Base-by-base conservation (phyloP, 139 green algal genomes). In the Microglena sp. region DNA sequence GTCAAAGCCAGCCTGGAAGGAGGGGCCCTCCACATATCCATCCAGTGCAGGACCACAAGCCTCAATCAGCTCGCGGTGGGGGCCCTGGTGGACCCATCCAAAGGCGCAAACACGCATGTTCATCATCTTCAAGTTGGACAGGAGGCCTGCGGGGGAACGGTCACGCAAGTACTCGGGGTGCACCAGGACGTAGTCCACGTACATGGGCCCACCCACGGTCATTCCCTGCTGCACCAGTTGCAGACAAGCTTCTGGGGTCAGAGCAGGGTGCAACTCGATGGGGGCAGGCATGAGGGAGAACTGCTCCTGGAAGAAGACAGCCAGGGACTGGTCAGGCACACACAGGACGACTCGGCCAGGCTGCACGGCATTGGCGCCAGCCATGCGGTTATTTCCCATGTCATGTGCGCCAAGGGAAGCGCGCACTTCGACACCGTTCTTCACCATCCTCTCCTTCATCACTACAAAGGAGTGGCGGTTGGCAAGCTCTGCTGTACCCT, bases 271-370 rank as follows among this genome's bases (percentile, higher is more conserved):
- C 24, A 81, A 33, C 69, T 81, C 75, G 46, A 77, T 72, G 31
- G 69, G 62, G 24, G 63, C 66, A 1, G 75, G 62, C 55, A 81
- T 66, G 33, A 31, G 11, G 26, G 66, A 40, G 30, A 81, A 81
- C 65, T 81, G n/a, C n/a, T n/a, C n/a, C n/a, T n/a, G n/a, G 66
- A 81, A 81, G 40, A 71, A 77, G 55, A 77, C 75, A 4, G 77
- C 69, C 69, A 81, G 74, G 46, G 35, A 64, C 43, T 75, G 72
- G 62, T 77, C 74, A 5, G 69, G 64, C 35, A 81, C 69, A 34
- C 56, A 62, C 22, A 81, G 75, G 36, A 81, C 75, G 40, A 81
- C 70, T 18, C 75, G 69, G 24, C 75, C 75, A 26, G 40, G 8
- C 22, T 58, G 32, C 33, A 66, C 27, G 34, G 31, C 50, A 31